These are phyloP conservation scores for Chenopodium formosanum DNA, from an alignment of 148 eudicot genomes.

Conservation along the genomic window DNA sequence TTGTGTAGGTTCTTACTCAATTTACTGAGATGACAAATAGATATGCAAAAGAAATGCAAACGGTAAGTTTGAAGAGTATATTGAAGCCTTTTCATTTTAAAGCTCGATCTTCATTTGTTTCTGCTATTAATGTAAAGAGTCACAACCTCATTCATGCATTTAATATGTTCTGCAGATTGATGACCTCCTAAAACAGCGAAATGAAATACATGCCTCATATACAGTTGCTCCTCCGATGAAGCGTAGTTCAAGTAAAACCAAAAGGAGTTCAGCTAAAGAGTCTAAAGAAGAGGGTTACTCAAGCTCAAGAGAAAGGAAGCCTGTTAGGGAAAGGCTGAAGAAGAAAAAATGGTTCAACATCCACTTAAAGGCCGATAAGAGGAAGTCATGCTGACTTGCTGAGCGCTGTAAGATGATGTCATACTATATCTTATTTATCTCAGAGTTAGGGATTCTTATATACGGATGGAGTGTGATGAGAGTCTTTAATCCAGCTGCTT, in stretches of 20 bases:
- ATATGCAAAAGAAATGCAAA: conserved; percentile 86
- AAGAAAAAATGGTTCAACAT: conserved; percentile 87
- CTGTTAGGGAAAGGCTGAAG: conserved; percentile 63
- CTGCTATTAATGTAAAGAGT: neutral
- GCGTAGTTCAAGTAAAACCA: conserved; percentile 62
- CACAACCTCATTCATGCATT: neutral
- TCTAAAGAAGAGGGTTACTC: conserved; percentile 52
- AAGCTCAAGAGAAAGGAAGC: conserved; percentile 53
- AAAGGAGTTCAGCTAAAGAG: conserved; percentile 54
- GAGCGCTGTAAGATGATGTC: conserved; percentile 21
- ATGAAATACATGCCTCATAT: conserved; percentile 75
- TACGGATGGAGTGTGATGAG: neutral
- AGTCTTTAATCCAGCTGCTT: conserved; percentile 21
- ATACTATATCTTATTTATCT: neutral
- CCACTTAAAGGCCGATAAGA: conserved; percentile 63
- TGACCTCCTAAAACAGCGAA: conserved; percentile 73
- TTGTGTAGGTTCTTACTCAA: conserved; percentile 68
- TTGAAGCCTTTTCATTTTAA: neutral
- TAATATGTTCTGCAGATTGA: conserved; percentile 60
- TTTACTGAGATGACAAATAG: conserved; percentile 90
- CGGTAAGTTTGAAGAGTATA: conserved; percentile 45
- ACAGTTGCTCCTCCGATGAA: conserved; percentile 57
- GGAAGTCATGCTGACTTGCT: conserved; percentile 77
- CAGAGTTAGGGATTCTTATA: neutral
- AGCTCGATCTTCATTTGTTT: neutral